Evolutionary conservation across 2,329 filamentous ascomycete species (phyloP).

Genomic region (Tolypocladium ophioglossoides): DNA sequence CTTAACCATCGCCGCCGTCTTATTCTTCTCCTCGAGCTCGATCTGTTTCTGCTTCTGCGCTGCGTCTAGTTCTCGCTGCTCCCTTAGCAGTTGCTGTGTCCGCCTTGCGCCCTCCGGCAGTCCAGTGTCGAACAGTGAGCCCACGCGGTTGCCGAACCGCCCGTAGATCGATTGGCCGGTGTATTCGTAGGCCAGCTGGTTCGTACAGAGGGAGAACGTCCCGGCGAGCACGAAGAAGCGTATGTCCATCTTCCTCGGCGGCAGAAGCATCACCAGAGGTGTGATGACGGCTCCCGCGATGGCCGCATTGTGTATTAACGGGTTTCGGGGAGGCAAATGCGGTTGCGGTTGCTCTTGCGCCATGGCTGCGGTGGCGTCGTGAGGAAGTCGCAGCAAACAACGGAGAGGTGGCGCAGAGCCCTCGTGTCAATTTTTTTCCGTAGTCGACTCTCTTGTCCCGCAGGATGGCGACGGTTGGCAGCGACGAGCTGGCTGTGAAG

Average conservation of each 20-base stretch:
- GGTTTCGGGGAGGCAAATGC: conserved; percentile 21
- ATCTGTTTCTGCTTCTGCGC: conserved; percentile 14
- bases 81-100: conserved; percentile 34
- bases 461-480: not conserved
- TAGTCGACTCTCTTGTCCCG: not conserved
- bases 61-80: conserved; percentile 31
- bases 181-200: conserved; percentile 46
- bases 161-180: conserved; percentile 41
- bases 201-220: conserved; percentile 40
- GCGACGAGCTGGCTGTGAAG: not conserved
- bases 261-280: conserved; percentile 37
- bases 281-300: conserved; percentile 36
- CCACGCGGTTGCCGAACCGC: conserved; percentile 33
- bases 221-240: conserved; percentile 39
- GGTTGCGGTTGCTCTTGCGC: conserved; percentile 15
- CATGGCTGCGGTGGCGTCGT: conserved; percentile 9
- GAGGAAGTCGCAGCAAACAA: not conserved
- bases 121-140: conserved; percentile 35
- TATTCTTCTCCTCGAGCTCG: conserved; percentile 18
- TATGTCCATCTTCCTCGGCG: conserved; percentile 39
- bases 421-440: not conserved
- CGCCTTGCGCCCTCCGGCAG: conserved; percentile 46
- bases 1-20: conserved; percentile 24
- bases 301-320: conserved; percentile 35
- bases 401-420: too few relatives aligned